Conservation (phyloP, 306 rosid genomes). For the Abrus pulchellus region DNA sequence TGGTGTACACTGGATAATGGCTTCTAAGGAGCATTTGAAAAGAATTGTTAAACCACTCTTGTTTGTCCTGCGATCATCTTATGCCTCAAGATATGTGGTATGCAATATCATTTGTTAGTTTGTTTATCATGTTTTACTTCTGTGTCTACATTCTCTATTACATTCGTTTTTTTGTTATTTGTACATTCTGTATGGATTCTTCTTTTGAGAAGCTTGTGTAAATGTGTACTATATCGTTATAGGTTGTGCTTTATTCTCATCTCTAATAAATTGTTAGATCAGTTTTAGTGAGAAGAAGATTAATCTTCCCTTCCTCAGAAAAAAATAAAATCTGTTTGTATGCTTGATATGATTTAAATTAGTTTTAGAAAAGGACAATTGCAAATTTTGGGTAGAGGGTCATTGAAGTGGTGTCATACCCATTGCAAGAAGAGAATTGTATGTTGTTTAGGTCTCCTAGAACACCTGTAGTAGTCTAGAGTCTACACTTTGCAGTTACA, state of each 20-base stretch:
- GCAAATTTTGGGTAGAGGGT: background rate
- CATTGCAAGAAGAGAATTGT: slow-evolving; percentile 7
- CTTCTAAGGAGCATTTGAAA: slow-evolving; percentile 68
- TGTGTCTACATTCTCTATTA: slow-evolving; percentile 2
- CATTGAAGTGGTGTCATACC: slow-evolving; percentile 23
- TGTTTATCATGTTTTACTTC: slow-evolving; percentile 35
- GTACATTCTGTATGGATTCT: slow-evolving; percentile 16
- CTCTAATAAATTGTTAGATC: slow-evolving; percentile 22
- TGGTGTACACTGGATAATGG: slow-evolving; percentile 96
- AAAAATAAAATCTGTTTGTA: background rate
- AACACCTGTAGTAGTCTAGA: slow-evolving; percentile 10
- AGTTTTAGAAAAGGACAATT: slow-evolving; percentile 32
- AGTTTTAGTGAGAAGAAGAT: background rate
- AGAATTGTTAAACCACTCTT: slow-evolving; percentile 87
- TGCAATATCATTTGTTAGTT: slow-evolving; percentile 22
- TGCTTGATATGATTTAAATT: slow-evolving; percentile 38
- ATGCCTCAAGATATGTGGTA: slow-evolving; percentile 92
- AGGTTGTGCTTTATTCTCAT: slow-evolving; percentile 5
- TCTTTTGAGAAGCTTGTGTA: slow-evolving; percentile 37
- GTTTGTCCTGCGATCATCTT: slow-evolving; percentile 86
- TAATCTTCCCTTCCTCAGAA: background rate
- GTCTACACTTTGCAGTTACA: slow-evolving; percentile 30
- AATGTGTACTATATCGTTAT: slow-evolving; percentile 18
- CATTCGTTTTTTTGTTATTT: slow-evolving; percentile 31
- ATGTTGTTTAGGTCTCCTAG: slow-evolving; percentile 13